Evolutionary conservation across 2,329 filamentous ascomycete species (phyloP).

Genomic region (Cordyceps tenuipes): DNA sequence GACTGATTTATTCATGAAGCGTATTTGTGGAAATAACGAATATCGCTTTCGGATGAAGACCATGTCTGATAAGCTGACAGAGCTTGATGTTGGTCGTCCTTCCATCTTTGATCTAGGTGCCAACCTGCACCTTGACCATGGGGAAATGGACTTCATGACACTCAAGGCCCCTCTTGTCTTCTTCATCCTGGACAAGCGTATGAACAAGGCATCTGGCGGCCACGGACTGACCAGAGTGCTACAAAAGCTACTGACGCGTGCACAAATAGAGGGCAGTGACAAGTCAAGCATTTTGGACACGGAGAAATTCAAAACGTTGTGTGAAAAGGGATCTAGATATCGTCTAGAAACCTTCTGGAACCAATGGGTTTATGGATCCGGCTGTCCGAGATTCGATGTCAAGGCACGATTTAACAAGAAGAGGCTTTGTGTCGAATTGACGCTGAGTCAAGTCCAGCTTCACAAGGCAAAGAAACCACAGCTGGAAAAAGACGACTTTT

Average conservation of each 20-base stretch:
- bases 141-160: constrained; percentile 83
- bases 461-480: constrained; percentile 32
- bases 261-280: constrained; percentile 55
- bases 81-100: constrained; percentile 72
- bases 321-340: constrained; percentile 81
- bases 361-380: constrained; percentile 84
- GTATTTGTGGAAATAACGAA: constrained; percentile 88
- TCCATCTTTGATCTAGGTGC: constrained; percentile 75
- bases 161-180: constrained; percentile 86
- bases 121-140: constrained; percentile 68
- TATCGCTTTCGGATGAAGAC: constrained; percentile 85
- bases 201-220: constrained; percentile 74
- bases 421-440: constrained; percentile 87
- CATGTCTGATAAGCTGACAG: constrained; percentile 71
- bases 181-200: constrained; percentile 84
- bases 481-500: constrained; percentile 66
- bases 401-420: constrained; percentile 96
- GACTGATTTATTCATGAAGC: constrained; percentile 86
- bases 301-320: constrained; percentile 70
- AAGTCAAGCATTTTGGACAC: constrained; percentile 66
- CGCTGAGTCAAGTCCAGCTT: constrained; percentile 67
- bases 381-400: constrained; percentile 80
- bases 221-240: constrained; percentile 82
- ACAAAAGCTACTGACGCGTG: constrained; percentile 75
- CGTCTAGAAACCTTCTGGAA: constrained; percentile 86